phyloP scores from a whole-genome alignment of 208 protist genomes.

The Acanthamoeba lenticulata region DNA sequence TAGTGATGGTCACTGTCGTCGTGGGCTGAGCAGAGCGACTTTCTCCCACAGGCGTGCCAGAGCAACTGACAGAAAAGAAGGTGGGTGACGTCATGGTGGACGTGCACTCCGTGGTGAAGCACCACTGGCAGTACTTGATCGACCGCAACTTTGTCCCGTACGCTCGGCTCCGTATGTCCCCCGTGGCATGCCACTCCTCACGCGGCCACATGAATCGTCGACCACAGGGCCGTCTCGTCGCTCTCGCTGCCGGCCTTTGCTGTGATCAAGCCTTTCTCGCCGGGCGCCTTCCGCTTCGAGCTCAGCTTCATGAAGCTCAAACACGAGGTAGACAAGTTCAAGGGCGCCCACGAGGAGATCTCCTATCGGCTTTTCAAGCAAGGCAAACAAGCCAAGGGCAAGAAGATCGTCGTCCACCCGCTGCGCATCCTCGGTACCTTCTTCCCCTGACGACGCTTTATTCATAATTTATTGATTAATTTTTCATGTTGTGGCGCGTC shows the following conservation, averaged over 20 bases:
- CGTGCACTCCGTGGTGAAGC: not conserved
- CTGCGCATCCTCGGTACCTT: not conserved
- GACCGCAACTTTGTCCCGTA: slow-evolving; percentile 28
- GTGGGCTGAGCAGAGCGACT: too few relatives aligned
- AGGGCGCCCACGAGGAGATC: not conserved
- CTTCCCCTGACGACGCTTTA: too few relatives aligned
- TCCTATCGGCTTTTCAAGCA: not conserved
- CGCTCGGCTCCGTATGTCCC: not conserved
- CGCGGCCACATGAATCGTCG: not conserved
- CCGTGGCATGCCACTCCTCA: not conserved
- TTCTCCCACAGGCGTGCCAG: not conserved
- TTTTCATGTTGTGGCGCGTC: too few relatives aligned
- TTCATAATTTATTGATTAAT: too few relatives aligned
- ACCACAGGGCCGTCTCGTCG: not conserved
- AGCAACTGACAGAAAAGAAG: not conserved
- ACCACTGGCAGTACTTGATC: not conserved
- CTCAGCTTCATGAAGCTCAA: not conserved
- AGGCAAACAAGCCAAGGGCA: slow-evolving; percentile 10
- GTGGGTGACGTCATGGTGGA: not conserved
- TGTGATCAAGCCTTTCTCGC: not conserved
- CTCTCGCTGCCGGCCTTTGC: not conserved
- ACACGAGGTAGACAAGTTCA: slow-evolving; percentile 18
- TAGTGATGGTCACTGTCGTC: too few relatives aligned
- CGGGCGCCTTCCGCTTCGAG: not conserved
- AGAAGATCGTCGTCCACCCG: not conserved